A percentile compares a stretch with the other conserved stretches of the same genome.
Evolutionary conservation across 164 flowering plant genomes (phyloP).

Genomic region (Berberis thunbergii): DNA sequence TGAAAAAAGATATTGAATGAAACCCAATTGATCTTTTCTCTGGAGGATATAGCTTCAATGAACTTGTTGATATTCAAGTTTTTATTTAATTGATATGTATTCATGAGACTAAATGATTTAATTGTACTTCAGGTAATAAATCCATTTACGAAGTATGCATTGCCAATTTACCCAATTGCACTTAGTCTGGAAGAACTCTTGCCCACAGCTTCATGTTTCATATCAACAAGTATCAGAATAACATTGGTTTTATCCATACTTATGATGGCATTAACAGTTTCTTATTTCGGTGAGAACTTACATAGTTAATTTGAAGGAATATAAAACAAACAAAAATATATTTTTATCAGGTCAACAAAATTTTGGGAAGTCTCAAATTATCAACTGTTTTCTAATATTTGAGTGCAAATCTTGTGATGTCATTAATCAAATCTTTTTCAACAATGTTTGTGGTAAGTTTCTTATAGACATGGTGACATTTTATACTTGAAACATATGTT

Average conservation of each 20-base stretch:
- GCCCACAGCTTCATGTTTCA: background rate
- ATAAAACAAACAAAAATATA: background rate
- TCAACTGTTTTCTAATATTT: background rate
- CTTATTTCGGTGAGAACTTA: conserved; percentile 53
- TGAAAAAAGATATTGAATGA: conserved; percentile 50
- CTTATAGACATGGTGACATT: background rate
- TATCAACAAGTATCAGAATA: conserved; percentile 18
- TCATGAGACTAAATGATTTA: background rate
- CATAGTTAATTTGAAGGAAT: background rate
- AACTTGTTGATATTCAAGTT: background rate
- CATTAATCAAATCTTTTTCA: conserved; percentile 53
- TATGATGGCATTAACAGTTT: conserved; percentile 41
- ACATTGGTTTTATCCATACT: conserved; percentile 37
- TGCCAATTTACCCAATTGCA: conserved; percentile 55
- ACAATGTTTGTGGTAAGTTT: conserved; percentile 60
- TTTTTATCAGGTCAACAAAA: background rate
- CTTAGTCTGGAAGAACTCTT: conserved; percentile 54
- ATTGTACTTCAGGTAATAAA: conserved; percentile 37
- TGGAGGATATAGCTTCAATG: too few relatives aligned
- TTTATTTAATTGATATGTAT: background rate
- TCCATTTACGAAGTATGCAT: conserved; percentile 63
- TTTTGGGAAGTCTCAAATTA: too few relatives aligned
- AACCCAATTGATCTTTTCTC: background rate
- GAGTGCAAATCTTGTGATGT: conserved; percentile 42
- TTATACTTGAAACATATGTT: background rate